Evolutionary conservation across 495 filamentous ascomycete genomes (phyloP).

Genomic region (Trichocladium uniseriatum): DNA sequence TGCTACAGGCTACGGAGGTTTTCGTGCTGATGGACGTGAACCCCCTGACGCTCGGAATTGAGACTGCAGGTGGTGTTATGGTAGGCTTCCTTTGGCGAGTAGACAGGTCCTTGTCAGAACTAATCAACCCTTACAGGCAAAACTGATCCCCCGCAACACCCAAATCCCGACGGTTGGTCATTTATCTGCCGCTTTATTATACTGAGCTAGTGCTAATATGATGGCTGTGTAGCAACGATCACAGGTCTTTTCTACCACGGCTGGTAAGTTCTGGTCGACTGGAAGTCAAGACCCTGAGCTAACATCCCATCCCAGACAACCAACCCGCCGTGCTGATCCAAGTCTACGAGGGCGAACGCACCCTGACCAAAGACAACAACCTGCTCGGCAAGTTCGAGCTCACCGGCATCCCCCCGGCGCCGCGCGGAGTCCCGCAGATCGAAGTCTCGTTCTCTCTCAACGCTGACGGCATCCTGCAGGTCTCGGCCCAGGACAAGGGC

Average conservation of each 20-base stretch:
- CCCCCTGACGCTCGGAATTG: slow-evolving; percentile 89
- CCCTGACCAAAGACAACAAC: slow-evolving; percentile 89
- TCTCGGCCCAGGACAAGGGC: slow-evolving; percentile 82
- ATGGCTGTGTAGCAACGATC: slow-evolving; percentile 50
- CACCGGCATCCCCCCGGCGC: slow-evolving; percentile 80
- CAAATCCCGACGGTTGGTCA: slow-evolving; percentile 61
- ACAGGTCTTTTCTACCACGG: slow-evolving; percentile 89
- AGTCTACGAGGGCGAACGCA: slow-evolving; percentile 87
- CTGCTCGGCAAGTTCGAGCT: slow-evolving; percentile 90
- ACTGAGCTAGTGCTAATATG: background rate
- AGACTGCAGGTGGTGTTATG: slow-evolving; percentile 92
- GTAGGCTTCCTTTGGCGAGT: background rate
- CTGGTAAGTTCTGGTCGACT: slow-evolving; percentile 19
- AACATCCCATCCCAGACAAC: slow-evolving; percentile 50
- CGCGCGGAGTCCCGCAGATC: slow-evolving; percentile 87
- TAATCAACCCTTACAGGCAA: slow-evolving; percentile 41
- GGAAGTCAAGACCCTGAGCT: too few relatives aligned
- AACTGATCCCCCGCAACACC: slow-evolving; percentile 81
- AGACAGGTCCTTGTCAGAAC: background rate
- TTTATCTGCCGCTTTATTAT: background rate
- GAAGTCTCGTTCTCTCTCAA: slow-evolving; percentile 92
- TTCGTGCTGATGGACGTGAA: slow-evolving; percentile 90
- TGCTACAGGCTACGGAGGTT: slow-evolving; percentile 56
- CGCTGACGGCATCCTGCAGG: slow-evolving; percentile 89
- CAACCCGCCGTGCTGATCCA: slow-evolving; percentile 87